Conservation (phyloP, 306 rosid species). For the Echinosophora koreensis region DNA sequence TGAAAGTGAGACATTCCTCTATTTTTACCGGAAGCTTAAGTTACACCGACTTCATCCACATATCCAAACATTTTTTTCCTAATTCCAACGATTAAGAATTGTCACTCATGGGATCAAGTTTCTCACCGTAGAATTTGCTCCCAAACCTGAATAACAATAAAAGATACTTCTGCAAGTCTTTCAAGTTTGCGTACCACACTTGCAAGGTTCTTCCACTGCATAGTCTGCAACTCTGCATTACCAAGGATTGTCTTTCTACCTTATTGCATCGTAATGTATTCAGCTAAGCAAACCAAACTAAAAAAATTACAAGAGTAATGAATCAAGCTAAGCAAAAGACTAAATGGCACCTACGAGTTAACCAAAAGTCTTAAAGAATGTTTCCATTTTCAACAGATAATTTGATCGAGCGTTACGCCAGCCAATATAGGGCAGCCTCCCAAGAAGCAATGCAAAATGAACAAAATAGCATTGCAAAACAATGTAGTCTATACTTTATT, state of each 20-base stretch:
- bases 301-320: neutral
- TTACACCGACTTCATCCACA: too few species aligned
- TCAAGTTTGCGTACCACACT: neutral
- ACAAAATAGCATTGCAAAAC: constrained; percentile 61
- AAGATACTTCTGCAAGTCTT: neutral
- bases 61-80: too few species aligned
- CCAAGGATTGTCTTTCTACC: neutral
- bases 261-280: neutral
- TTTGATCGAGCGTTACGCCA: constrained; percentile 47
- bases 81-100: too few species aligned
- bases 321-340: neutral
- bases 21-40: too few species aligned
- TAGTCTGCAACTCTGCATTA: neutral
- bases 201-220: neutral
- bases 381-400: constrained; percentile 43
- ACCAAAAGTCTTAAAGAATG: constrained; percentile 36
- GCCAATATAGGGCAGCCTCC: constrained; percentile 56
- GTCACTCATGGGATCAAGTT: too few species aligned
- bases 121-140: too few species aligned
- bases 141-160: neutral
- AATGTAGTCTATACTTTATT: constrained; percentile 60
- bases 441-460: constrained; percentile 51
- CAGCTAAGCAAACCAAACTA: neutral
- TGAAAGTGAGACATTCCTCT: too few species aligned
- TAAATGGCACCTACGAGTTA: constrained; percentile 17